Percentiles rank a stretch among this genome's conserved stretches.
Evolutionary conservation across 768 basidiomycete genomes (phyloP).

Genomic region (Hemileccinum rubropunctum): DNA sequence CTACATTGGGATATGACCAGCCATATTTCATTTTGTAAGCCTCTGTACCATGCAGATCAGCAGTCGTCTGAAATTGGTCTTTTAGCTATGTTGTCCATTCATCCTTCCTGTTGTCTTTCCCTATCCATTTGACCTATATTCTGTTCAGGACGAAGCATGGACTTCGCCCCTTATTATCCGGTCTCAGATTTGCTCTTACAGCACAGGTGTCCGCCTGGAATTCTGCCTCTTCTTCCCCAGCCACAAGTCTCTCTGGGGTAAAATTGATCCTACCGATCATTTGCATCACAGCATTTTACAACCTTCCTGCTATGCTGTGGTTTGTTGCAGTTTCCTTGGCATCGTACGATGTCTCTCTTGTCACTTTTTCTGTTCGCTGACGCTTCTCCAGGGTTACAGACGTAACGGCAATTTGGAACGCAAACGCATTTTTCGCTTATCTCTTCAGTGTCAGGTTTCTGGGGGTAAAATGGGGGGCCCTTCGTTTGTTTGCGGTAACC

Average conservation of each 20-base stretch:
- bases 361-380: constrained; percentile 5
- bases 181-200: constrained; percentile 50
- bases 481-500: constrained; percentile 66
- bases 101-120: constrained; percentile 73
- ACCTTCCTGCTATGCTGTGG: constrained; percentile 69
- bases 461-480: constrained; percentile 57
- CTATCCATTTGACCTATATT: constrained; percentile 75
- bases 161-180: constrained; percentile 45
- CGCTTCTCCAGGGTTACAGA: constrained; percentile 61
- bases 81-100: constrained; percentile 86
- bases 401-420: constrained; percentile 87
- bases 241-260: constrained; percentile 23
- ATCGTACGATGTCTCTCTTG: constrained; percentile 48
- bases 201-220: constrained; percentile 18
- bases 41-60: background rate
- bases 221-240: constrained; percentile 1
- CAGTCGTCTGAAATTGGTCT: constrained; percentile 1
- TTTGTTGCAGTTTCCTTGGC: constrained; percentile 67
- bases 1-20: constrained; percentile 71
- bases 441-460: constrained; percentile 76
- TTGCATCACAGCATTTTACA: constrained; percentile 44
- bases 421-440: constrained; percentile 90
- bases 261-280: constrained; percentile 35
- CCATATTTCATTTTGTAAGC: constrained; percentile 87
- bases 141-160: constrained; percentile 47